Evolutionary conservation across 768 basidiomycete species (phyloP), one percentile per base, ranked within the genome.

Genomic region (Cytidiella melzeri): DNA sequence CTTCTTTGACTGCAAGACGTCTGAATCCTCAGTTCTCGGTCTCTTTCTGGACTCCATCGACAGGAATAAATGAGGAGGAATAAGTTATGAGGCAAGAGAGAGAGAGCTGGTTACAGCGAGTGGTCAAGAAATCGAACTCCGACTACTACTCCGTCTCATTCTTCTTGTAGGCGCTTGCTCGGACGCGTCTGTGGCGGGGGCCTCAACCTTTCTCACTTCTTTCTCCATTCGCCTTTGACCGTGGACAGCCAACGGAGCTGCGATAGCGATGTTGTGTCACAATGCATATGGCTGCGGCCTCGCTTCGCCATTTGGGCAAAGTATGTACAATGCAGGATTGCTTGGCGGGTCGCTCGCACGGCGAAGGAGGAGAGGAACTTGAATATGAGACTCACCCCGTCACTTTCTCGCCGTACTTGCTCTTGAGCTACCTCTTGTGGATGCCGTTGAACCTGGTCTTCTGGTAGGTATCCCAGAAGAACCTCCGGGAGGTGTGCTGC

Each of bases 41-140:
- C 63, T 38, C 53, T 65, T 65, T 42, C 55, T 55, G 5, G 58
- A 54, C 45, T 63, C 62, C 60, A 63, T 61, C 15, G 15, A 13
- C 27, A 20, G 47, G 39, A 1, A 42, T 30, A 48, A 24, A 18
- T 39, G 46, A 47, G 45, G 41, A 45, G 12, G 37, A 38, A 49
- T 44, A 47, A 45, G 52, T 45, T 40, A 43, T 18, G 11, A 18
- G 19, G 7, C 11, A 25, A 48, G 21, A 5, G 38, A 42, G 28
- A 48, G 41, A 40, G 27, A 6, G 47, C 39, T 26, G 21, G 47
- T 41, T 27, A 15, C 15, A 34, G 30, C 30, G 21, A n/a, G 36
- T 41, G 41, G 47, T 48, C 39, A 47, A 47, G 41, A 42, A 34
- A 34, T 34, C 30, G 30, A 34, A 34, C 30, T 34, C 30, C 30